Evolutionary conservation across 345 rosid species (phyloP), one percentile per base, ranked within the genome.

Genomic region (Citrus hindsii): DNA sequence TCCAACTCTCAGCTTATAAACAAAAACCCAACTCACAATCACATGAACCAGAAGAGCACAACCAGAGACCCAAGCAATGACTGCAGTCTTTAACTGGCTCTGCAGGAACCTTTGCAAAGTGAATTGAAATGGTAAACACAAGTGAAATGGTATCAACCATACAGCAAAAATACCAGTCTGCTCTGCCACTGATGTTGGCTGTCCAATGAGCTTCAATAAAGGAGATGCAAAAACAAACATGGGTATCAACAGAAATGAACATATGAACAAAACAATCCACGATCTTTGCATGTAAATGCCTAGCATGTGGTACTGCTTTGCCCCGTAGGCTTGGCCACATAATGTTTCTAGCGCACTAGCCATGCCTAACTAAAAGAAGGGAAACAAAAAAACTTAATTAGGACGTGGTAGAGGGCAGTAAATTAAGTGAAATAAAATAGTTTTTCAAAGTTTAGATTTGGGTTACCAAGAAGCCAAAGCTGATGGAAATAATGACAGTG

Each of bases 241-340:
- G 10, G 92, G 92, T 12, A 87, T 78, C 21, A 87, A 74, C 48
- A 90, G 58, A 77, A 90, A 69, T 38, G 85, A 87, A 75, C 83
- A 85, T 5, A 81, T 7, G n/a, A 84, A 84, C 28, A 86, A 82
- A 67, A 90, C 85, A 74, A 88, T 74, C 86, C 90, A 90, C 14
- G 89, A 88, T 9, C 92, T 83, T 74, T 88, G 94, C 87, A 88
- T 46, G 75, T 87, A 88, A 28, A 87, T 78, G 72, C 89, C 90
- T 62, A 88, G 48, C 88, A 82, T 82, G 55, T 78, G 84, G 82
- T 86, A 77, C 55, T 75, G 81, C 69, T 81, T 81, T 7, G 90
- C 90, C 61, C 92, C 93, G 64, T 79, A 87, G 33, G 93, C 88
- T 81, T 88, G 90, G 22, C 93, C 90, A 51, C 93, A 84, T 16